Evolutionary conservation across 768 basidiomycete species (phyloP), one percentile per base, ranked within the genome.

Genomic region (Mycena alexandri): DNA sequence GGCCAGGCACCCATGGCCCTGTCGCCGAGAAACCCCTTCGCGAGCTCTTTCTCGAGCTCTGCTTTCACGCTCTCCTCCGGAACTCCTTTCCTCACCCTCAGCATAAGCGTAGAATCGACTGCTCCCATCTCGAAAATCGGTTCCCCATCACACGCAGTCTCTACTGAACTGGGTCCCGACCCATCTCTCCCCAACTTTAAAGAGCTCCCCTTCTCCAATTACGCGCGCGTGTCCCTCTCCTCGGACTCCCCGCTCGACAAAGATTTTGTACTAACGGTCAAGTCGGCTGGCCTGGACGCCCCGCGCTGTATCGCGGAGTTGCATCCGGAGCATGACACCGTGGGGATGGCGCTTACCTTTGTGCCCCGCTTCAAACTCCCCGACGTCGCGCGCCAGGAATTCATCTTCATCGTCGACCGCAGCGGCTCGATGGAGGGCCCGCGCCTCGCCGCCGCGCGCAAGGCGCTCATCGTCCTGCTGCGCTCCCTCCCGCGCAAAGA

Each of bases 321-420:
- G n/a, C 67, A 72, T 43, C 68, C 67, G 14, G 50, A 25, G 24
- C 53, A 42, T 1, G 56, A 74, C 25, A 77, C 78, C 0, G 67
- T 80, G 1, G 82, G 81, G 0, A 72, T 85, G 75, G 81, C 76
- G 19, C 71, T 85, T 19, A 83, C 79, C 0, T 71, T 85, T 22
- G 79, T 86, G 13, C 83, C 86, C 4, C 76, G 75, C 29, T 84
- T 85, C 71, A 73, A 75, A 25, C 72, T 82, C 5, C 78, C 79
- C 5, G 78, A 77, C 22, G 19, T 82, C 1, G 57, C 66, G 25
- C 71, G 75, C 0, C 84, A 84, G 46, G 86, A 86, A 46, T 86
- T 80, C 38, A 74, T 87, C 0, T 87, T 86, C 67, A 54, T 86
- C 19, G 76, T 86, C 22, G 85, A 86, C 66, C 77, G 84, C 33